phyloP scores from a whole-genome alignment of 257 asterid genomes.

The Capsicum chinense region DNA sequence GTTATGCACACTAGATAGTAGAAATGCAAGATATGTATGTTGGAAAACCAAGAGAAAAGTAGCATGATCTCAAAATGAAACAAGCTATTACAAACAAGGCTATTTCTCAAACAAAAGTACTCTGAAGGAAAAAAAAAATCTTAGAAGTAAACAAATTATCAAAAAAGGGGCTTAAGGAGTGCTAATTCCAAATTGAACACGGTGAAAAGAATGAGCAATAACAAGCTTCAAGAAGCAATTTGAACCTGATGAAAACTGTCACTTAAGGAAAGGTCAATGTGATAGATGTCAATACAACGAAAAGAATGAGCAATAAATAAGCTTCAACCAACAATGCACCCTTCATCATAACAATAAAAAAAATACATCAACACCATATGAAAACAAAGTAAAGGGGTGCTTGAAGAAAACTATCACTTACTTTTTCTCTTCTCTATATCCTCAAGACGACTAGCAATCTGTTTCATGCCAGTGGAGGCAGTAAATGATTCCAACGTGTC shows the following conservation, averaged over 20 bases:
- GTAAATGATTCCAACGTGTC: slow-evolving; percentile 74
- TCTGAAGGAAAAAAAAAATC: background rate
- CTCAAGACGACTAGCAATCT: slow-evolving; percentile 30
- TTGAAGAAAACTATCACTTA: too few relatives aligned
- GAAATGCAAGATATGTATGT: background rate
- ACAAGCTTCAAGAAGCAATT: background rate
- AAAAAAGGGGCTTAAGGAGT: background rate
- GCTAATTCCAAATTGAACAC: background rate
- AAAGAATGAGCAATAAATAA: background rate
- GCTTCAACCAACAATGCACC: slow-evolving; percentile 38
- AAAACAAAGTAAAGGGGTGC: slow-evolving; percentile 24
- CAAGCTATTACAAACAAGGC: background rate
- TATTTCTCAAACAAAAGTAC: background rate
- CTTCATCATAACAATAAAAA: slow-evolving; percentile 44
- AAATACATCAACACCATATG: too few relatives aligned
- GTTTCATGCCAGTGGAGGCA: slow-evolving; percentile 66
- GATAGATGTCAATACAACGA: background rate
- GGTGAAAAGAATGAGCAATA: background rate
- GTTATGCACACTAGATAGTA: background rate
- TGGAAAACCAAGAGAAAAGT: background rate
- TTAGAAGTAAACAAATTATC: background rate
- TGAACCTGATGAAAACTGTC: background rate
- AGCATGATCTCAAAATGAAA: background rate
- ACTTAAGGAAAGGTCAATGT: background rate
- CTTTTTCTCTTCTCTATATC: slow-evolving; percentile 50